Evolutionary conservation across 2,329 filamentous ascomycete species (phyloP).

Genomic region (Colletotrichum sp.): DNA sequence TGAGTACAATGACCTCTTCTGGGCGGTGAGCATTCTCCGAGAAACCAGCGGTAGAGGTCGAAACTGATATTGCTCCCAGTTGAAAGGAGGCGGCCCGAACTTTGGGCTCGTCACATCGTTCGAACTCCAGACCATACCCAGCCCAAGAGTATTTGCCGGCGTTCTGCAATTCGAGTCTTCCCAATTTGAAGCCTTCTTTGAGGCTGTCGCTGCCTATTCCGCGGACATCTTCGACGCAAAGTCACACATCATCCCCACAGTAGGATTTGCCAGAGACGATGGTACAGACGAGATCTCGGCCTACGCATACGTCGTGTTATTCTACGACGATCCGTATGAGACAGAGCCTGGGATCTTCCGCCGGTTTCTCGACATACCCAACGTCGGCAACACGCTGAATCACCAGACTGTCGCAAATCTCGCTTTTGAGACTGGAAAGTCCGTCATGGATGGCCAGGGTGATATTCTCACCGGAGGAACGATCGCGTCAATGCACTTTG

Average conservation of each 20-base stretch:
- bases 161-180: neutral
- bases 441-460: neutral
- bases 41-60: rapidly evolving
- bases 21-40: neutral
- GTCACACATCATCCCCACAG: neutral
- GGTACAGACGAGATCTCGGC: neutral
- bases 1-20: neutral
- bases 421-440: neutral
- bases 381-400: neutral
- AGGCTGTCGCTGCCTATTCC: neutral
- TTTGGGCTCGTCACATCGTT: neutral
- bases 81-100: neutral
- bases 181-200: neutral
- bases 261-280: neutral
- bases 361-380: neutral
- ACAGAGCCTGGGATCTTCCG: neutral
- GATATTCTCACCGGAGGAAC: neutral
- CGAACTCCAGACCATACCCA: neutral
- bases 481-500: neutral
- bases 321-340: neutral
- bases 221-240: neutral
- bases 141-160: neutral
- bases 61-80: neutral
- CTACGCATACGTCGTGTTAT: neutral
- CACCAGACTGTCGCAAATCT: neutral